Evolutionary conservation across 345 rosid genomes (phyloP).

Genomic region (Camelina neglecta): DNA sequence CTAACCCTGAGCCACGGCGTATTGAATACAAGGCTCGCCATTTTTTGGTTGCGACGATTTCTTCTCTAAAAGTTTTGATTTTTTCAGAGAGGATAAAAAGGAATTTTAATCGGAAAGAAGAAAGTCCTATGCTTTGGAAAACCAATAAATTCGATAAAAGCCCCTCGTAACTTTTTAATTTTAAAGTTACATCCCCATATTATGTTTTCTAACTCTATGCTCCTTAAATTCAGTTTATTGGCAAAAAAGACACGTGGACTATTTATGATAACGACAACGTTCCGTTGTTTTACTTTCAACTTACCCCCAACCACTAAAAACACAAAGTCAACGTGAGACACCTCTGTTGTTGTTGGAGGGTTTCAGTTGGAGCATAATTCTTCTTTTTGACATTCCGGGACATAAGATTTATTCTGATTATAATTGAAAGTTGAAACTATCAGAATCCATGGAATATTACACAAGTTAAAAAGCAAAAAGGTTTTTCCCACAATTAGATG

Average conservation of each 20-base stretch:
- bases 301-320: too few species aligned
- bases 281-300: too few species aligned
- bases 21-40: slow-evolving; percentile 58
- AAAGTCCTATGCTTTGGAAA: slow-evolving; percentile 27
- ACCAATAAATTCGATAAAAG: background rate
- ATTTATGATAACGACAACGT: too few species aligned
- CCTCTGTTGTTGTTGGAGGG: too few species aligned
- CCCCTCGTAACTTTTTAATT: background rate
- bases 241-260: slow-evolving; percentile 1
- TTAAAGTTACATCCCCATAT: slow-evolving; percentile 9
- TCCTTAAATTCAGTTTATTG: background rate
- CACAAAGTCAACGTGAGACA: too few species aligned
- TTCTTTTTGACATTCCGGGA: too few species aligned
- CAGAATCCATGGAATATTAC: too few species aligned
- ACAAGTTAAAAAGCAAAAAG: too few species aligned
- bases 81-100: slow-evolving; percentile 40
- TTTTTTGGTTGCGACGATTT: slow-evolving; percentile 33
- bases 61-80: slow-evolving; percentile 3
- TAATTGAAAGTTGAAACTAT: too few species aligned
- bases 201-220: background rate
- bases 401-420: too few species aligned
- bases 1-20: slow-evolving; percentile 63
- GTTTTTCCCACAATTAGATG: too few species aligned
- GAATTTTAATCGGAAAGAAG: slow-evolving; percentile 28
- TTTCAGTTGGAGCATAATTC: too few species aligned